Base-by-base conservation (phyloP, 2,329 filamentous ascomycete genomes). In the Fusarium camptoceras region DNA sequence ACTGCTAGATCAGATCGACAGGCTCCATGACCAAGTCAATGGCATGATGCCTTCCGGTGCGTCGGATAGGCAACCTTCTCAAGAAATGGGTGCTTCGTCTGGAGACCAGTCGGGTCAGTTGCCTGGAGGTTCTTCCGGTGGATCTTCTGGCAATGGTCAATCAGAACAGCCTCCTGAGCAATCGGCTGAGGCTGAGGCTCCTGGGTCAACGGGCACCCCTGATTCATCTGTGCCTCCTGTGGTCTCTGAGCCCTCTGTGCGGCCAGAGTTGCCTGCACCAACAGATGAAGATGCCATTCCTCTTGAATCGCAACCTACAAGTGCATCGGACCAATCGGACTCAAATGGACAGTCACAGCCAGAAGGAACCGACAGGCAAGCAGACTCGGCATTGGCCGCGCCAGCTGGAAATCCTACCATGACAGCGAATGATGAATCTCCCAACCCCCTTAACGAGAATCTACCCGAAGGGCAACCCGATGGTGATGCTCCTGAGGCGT, bases 1-100 rank as follows among this genome's bases (percentile, higher is more conserved):
- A 28, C 73, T 80, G 22, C 66, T 80, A 8, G 59, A 71, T 42
- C 76, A 77, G 58, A 73, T 80, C 48, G 68, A 74, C 37, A 56
- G 41, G 3, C 68, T 79, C 2, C 71, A 78, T 55, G 59, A 71
- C 20, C 73, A 79, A 63, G 75, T 79, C 18, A 56, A 64, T 24
- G 64, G 42, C 20, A 66, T 79, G 71, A 48, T 80, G 15, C 59
- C 72, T 25, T 59, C 64, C n/a, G 54, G 57, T 22, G 63, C 65
- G n/a, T 22, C 41, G n/a, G 48, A 60, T n/a, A 47, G 34, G 31
- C 49, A 59, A 28, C 49, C 63, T 24, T 51, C 65, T 49, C 44
- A 53, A 14, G 50, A 58, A 46, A 16, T 54, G 16, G 24, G n/a
- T 41, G 59, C 47, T 12, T 47, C 67, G 37, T 48, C 66, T 70